These are phyloP conservation scores for Thozetella sp. DNA, from an alignment of 495 filamentous ascomycete species.

Conservation along the genomic window DNA sequence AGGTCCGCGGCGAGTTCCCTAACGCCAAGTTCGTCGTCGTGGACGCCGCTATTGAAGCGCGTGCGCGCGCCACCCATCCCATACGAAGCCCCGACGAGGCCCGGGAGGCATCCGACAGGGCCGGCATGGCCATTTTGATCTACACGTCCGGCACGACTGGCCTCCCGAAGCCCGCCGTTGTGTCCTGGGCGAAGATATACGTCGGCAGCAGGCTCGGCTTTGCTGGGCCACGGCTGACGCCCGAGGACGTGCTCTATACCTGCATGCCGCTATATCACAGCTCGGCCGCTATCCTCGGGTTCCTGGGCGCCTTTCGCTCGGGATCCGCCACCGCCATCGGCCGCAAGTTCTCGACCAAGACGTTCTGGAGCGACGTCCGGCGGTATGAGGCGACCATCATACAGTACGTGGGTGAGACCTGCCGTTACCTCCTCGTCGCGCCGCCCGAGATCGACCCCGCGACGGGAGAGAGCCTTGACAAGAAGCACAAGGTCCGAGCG, in stretches of 20 bases:
- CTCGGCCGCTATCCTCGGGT: conserved; percentile 72
- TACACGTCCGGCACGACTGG: conserved; percentile 91
- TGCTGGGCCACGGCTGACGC: conserved; percentile 54
- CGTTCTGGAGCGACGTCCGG: conserved; percentile 80
- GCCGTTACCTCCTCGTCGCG: conserved; percentile 81
- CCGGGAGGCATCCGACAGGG: conserved; percentile 50
- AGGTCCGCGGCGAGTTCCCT: conserved; percentile 34
- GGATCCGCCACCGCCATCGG: conserved; percentile 73
- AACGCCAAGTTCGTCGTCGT: conserved; percentile 61
- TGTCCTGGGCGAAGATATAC: conserved; percentile 73
- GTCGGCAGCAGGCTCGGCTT: conserved; percentile 52
- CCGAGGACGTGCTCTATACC: conserved; percentile 78
- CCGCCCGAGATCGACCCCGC: conserved; percentile 64
- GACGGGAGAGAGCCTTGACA: conserved; percentile 75
- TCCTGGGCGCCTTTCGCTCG: conserved; percentile 54
- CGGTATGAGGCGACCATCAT: conserved; percentile 74
- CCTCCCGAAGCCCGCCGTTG: conserved; percentile 85
- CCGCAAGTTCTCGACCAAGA: conserved; percentile 77
- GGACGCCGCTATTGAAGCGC: conserved; percentile 56
- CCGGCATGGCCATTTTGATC: conserved; percentile 74
- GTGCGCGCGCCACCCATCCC: conserved; percentile 52
- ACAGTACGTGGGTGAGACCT: conserved; percentile 95
- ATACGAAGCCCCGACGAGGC: conserved; percentile 62
- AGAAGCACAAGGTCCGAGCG: conserved; percentile 70
- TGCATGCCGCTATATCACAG: conserved; percentile 96